Base-by-base conservation (phyloP, 805 yeast species). In the Tanozyma kutaoensis region DNA sequence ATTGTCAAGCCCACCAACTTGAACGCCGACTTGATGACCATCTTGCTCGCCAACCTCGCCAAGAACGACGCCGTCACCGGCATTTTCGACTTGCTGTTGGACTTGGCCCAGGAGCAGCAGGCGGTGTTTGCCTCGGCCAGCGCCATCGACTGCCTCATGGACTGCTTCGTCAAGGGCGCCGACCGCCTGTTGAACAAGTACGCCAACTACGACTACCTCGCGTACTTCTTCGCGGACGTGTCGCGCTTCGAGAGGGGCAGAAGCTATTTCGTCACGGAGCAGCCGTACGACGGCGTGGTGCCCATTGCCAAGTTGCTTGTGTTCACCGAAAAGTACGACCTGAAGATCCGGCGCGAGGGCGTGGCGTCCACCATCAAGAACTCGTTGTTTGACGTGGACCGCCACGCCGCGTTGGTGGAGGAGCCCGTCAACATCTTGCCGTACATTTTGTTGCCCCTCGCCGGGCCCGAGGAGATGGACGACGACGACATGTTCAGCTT, bases 311-410 rank as follows among this genome's bases (percentile, higher is more conserved):
- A 82, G 46, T 52, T 85, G 15, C 58, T 81, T 33, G 91, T 74
- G 0, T 85, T 84, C 53, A 78, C 95, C 4, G 86, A 81, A 45
- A 71, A 74, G 42, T 78, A 74, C 38, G 86, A 78, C 43, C 63
- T 81, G 10, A 72, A 71, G 41, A 70, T 72, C 15, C 73, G 97
- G 55, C 69, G 97, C 52, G 86, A 79, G 46, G 96, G 95, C 44
- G 86, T 82, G 21, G 93, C 93, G 2, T 78, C 93, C 4, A 79
- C 95, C 2, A 80, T 91, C 39, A 88, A 91, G 49, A 88, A 88
- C 52, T 69, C 88, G 0, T 56, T 88, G 26, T 88, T 88, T 43
- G 95, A 86, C 45, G 60, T 80, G 2, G 69, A 72, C 22, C 51
- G 69, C 20, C 97, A 88, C 46, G 52, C 53, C 39, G 49, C 46